Evolutionary conservation across 2,329 filamentous ascomycete species (phyloP), one percentile per base, ranked within the genome.

Genomic region (Colletotrichum cordylinicola): DNA sequence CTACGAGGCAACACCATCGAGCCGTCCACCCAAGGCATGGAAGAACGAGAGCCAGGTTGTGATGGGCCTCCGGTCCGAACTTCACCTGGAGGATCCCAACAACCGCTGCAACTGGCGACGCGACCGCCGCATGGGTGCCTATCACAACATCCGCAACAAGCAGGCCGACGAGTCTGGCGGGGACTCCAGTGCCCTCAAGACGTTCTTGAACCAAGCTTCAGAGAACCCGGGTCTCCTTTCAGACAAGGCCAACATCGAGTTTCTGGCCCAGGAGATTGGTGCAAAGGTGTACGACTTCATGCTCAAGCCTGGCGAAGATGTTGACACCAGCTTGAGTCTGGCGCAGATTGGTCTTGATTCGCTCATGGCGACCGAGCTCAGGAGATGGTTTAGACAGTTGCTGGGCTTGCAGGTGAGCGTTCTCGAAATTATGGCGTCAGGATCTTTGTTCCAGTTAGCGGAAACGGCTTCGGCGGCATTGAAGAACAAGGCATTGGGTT

Each of bases 131-230:
- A 71, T 71, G 58, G 68, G 58, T 13, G 37, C 31, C 39, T 71
- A 71, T n/a, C 68, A 71, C 31, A 71, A 71, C 37, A 75, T 78
- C n/a, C 64, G 60, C 27, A 37, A 39, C 29, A n/a, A 35, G 35
- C 52, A 70, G 33, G 55, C n/a, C 8, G 55, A 35, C 16, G 68
- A 58, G 31, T 35, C 27, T 8, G 39, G 35, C 21, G 75, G 93
- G 13, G 68, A 58, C 9, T 27, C 31, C 16, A 39, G 24, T 27
- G 52, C 13, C 9, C 16, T 70, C 16, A 70, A 64, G 35, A 27
- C 56, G 18, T 60, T 70, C 21, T 58, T 70, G n/a, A n/a, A 29
- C 21, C 15, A 24, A n/a, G 56, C 68, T 2, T 35, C 35, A 16
- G 56, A 65, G 39, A 35, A 65, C 1, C 31, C 68, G 13, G 27